Evolutionary conservation across 192 early-diverging fungal genomes (phyloP), one percentile per base, ranked within the genome.

Genomic region (Spizellomyces sp.): DNA sequence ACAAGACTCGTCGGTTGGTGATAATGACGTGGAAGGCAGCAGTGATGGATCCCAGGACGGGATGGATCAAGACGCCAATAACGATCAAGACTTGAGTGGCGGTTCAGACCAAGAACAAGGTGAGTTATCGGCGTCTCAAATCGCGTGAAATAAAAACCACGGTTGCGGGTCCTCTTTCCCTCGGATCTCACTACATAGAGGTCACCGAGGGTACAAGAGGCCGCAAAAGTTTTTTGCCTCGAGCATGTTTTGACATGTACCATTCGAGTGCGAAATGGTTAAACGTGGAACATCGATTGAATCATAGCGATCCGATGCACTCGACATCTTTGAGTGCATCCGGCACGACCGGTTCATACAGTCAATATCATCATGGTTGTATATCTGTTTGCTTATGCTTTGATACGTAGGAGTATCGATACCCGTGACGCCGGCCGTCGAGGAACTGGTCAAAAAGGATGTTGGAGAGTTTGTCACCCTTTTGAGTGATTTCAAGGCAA

Each of bases 401-500:
- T 0, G 22, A 12, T 22, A 12, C 12, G 15, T 12, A 12, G 12
- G 36, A 12, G 14, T n/a, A 2, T 61, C 22, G 15, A 61, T 12
- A 36, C 14, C 0, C 4, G n/a, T 2, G 1, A 27, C 42, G 7
- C 46, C 17, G 5, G 10, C 47, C 69, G 48, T 45, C 45, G 7
- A 15, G 6, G 9, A 36, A 36, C 66, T 7, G 36, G 55, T 63
- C 14, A 46, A 67, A 42, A 59, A 69, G 36, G 56, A 69, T 57
- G 45, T 70, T 9, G 19, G 21, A 6, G 62, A 64, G 27, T 64
- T 72, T 45, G 48, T 63, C 6, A 17, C 19, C 2, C 62, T 72
- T 15, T 45, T 72, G 15, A 42, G 14, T 5, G 70, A 72, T 44
- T 64, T 72, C 12, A 72, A 72, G 44, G 70, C 54, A 6, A 72